Evolutionary conservation across 208 protist species (phyloP), one percentile per base, ranked within the genome.

Genomic region (Trichomonas gallinae): DNA sequence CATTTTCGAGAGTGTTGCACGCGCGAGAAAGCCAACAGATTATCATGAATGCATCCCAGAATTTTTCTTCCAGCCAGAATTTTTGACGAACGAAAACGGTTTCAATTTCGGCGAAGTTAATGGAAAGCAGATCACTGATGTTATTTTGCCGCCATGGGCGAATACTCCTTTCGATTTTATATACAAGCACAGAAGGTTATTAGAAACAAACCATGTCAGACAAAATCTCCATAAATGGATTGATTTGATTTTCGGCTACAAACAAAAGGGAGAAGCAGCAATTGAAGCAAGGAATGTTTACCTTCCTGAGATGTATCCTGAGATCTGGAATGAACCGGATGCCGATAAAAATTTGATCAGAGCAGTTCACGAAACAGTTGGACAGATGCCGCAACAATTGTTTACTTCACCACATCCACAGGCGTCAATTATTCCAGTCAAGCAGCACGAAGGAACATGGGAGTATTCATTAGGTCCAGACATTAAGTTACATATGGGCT

Each of bases 1-100:
- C 15, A 96, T 98, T 17, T 98, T 98, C 97, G 42, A 96, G 44
- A 96, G 96, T 17, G 38, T 96, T 44, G 44, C 13, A 17, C 4
- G 6, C 6, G 23, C 87, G n/a, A 1, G 45, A 36, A 96, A 58
- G 10, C 13, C 13, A 36, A 83, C 0, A 26, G 93, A 96, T 46
- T 48, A 58, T 36, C 40, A 38, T 4, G 87, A 93, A 51, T 93
- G 42, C n/a, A 93, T 93, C 45, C 87, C 87, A 9, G 87, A 93
- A 93, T 93, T 93, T 44, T 93, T 38, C 46, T 93, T 93, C n/a
- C 44, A 48, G 38, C 44, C 40, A 49, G 87, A 93, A 15, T 93
- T 93, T 58, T 58, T 93, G 31, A 38, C 34, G 4, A 93, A 93
- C 45, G 42, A 38, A 51, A 93, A 93, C 45, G 9, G 46, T 31